Conservation (phyloP, 1,284 basidiomycete species). For the Tilletia indica region DNA sequence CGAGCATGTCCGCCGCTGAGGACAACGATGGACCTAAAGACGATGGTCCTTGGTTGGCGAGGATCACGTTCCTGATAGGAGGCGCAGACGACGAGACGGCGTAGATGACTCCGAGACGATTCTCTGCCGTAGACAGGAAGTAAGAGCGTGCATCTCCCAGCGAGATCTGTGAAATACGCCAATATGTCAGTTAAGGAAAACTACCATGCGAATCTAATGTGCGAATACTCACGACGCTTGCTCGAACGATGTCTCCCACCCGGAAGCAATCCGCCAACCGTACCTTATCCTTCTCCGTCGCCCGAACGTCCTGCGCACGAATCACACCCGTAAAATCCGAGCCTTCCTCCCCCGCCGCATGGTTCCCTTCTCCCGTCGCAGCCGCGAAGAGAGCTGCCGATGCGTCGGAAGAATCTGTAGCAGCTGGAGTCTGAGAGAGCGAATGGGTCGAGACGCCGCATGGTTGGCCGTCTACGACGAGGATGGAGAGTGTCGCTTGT, state of each 20-base stretch:
- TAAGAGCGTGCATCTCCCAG: conserved; percentile 63
- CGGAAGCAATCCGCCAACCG: conserved; percentile 93
- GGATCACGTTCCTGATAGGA: conserved; percentile 2
- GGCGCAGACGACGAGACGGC: conserved; percentile 41
- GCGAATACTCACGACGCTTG: conserved; percentile 73
- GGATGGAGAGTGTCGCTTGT: conserved; percentile 82
- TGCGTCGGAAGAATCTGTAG: neutral
- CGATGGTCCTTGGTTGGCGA: neutral
- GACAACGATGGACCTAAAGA: neutral
- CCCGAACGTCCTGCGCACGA: conserved; percentile 72
- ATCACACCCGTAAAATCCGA: conserved; percentile 83
- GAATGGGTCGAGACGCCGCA: conserved; percentile 35
- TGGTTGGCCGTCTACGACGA: conserved; percentile 85
- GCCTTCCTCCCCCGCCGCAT: conserved; percentile 50
- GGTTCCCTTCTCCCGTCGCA: conserved; percentile 41
- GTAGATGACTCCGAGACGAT: conserved; percentile 77
- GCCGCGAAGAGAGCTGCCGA: conserved; percentile 22
- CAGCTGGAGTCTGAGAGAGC: conserved; percentile 2
- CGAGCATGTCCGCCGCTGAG: conserved; percentile 14
- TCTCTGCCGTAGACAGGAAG: conserved; percentile 88
- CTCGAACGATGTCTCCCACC: conserved; percentile 90
- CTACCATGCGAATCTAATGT: neutral
- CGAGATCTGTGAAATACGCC: no score
- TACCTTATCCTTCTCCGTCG: conserved; percentile 86
- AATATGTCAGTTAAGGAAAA: no score